A percentile compares a stretch with the other conserved stretches of the same genome.
Evolutionary conservation across 202 grass and related monocot species (phyloP).

Genomic region (Eragrostis tef): DNA sequence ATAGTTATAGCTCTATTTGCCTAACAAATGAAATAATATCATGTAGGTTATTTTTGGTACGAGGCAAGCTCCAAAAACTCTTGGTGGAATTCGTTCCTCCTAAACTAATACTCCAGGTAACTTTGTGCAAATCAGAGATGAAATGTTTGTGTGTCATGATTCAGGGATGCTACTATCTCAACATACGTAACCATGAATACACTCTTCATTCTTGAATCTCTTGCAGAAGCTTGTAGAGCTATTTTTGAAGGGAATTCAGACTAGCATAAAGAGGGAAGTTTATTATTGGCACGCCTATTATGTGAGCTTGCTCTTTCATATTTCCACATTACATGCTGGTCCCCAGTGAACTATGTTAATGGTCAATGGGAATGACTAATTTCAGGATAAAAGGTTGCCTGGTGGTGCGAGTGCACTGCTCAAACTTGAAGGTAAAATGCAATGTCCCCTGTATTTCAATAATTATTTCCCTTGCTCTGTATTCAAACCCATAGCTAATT

Average conservation of each 20-base stretch:
- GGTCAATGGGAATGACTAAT: conserved; percentile 11
- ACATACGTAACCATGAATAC: background rate
- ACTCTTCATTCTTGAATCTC: conserved; percentile 28
- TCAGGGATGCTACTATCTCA: too few relatives aligned
- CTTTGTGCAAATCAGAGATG: background rate
- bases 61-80: conserved; percentile 74
- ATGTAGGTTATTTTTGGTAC: conserved; percentile 60
- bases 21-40: conserved; percentile 17
- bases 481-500: background rate
- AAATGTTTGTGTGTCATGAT: conserved; percentile 1
- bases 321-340: conserved; percentile 2
- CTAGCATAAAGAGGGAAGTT: conserved; percentile 56
- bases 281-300: conserved; percentile 81
- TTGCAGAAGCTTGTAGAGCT: conserved; percentile 73
- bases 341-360: conserved; percentile 4
- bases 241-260: conserved; percentile 66
- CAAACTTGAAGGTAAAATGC: conserved; percentile 64
- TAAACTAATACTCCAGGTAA: conserved; percentile 72
- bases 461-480: too few relatives aligned
- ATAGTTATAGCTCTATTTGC: conserved; percentile 8
- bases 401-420: conserved; percentile 63
- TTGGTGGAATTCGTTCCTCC: conserved; percentile 73
- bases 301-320: conserved; percentile 45
- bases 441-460: background rate
- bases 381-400: conserved; percentile 75